Evolutionary conservation across 2,329 filamentous ascomycete genomes (phyloP).

Genomic region (Penicillium sp.): DNA sequence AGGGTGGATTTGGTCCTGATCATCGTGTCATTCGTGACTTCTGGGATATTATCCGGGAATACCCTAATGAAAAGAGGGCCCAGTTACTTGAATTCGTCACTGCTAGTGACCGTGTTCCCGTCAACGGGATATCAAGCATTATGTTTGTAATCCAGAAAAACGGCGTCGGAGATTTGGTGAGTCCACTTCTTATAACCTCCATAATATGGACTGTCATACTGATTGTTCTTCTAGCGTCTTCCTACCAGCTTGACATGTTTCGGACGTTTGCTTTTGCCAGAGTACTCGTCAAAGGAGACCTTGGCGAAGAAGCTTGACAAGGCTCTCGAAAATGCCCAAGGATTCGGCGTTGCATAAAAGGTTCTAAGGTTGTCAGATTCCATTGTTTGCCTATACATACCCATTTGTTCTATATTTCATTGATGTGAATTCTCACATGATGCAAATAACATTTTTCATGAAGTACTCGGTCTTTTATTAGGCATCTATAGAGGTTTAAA

Average conservation of each 20-base stretch:
- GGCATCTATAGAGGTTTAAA: background rate
- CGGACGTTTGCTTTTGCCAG: slow-evolving; percentile 78
- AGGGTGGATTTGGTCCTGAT: slow-evolving; percentile 68
- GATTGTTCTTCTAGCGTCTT: slow-evolving; percentile 45
- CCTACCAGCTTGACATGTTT: slow-evolving; percentile 94
- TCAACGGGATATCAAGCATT: slow-evolving; percentile 77
- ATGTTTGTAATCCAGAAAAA: slow-evolving; percentile 81
- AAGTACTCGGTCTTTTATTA: background rate
- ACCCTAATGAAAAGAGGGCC: slow-evolving; percentile 63
- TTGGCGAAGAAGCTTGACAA: slow-evolving; percentile 73
- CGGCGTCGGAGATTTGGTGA: slow-evolving; percentile 57
- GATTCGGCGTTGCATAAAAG: slow-evolving; percentile 75
- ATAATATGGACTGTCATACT: slow-evolving; percentile 2
- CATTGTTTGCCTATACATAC: slow-evolving; percentile 15
- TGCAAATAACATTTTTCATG: background rate
- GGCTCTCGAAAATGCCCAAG: slow-evolving; percentile 82
- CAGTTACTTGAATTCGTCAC: slow-evolving; percentile 91
- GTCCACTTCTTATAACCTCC: slow-evolving; percentile 15
- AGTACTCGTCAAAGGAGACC: slow-evolving; percentile 70
- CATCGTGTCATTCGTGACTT: slow-evolving; percentile 74
- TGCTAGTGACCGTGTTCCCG: slow-evolving; percentile 83
- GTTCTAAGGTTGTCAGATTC: background rate
- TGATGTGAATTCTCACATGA: background rate
- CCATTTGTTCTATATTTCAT: slow-evolving; percentile 13
- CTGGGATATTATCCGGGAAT: slow-evolving; percentile 74